Base-by-base conservation (phyloP, 73 alveolate genomes). In the Symbiodinium natans region DNA sequence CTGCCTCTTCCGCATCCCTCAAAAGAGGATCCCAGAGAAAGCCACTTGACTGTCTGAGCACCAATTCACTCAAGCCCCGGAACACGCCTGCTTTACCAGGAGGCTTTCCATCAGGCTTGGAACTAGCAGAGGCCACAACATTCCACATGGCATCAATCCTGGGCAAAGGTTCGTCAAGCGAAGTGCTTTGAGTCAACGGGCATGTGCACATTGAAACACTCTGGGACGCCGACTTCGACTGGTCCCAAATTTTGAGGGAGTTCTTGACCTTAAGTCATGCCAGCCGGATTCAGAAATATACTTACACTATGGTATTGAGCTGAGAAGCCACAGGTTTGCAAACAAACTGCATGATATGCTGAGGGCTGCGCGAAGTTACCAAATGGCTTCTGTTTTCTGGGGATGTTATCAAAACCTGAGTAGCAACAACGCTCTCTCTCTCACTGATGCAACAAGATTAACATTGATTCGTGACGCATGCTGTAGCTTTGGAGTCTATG, bases 141-240 rank as follows among this genome's bases (percentile, higher is more conserved):
- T 90, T n/a, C 97, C 97, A 90, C 97, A 90, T 90, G 5, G 87
- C 97, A 11, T 71, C 97, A 31, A 90, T 90, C 97, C 97, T 90
- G 41, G 29, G 41, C 25, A 17, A 52, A 21, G 31, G 25, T n/a
- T 63, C 1, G 52, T 27, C 38, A 84, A 27, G 42, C 52, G 36
- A 36, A 38, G 1, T 43, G 41, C 43, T 19, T 9, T 36, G 19
- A 10, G 38, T 52, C 68, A 56, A 31, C 34, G 56, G 33, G 17
- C 63, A 10, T 8, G 63, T 48, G 8, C 63, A 10, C 63, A 8
- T 17, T 48, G 63, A 29, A 68, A 2, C 68, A 31, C 21, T 15
- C 85, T 63, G 36, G 39, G 86, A 63, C 42, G 1, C 25, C 34
- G 2, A 33, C 97, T 73, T 90, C 46, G 80, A 3, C 2, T 90